Conservation (phyloP, 441 rosid genomes). For the Populus hybrid region DNA sequence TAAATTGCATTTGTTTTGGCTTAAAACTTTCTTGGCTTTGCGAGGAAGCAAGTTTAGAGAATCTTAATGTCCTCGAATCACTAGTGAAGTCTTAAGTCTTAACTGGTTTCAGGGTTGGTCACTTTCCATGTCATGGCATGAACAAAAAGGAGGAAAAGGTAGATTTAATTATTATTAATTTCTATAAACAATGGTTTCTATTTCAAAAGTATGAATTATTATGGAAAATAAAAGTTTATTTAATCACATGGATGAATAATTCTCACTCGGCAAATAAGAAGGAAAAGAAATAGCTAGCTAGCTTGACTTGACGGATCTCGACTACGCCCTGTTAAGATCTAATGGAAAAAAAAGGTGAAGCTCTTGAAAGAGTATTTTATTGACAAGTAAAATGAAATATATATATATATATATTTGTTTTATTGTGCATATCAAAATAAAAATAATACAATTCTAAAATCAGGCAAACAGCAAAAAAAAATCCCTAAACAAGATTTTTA, state of each 20-base stretch:
- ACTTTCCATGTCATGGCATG: conserved; percentile 11
- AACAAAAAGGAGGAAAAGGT: background rate
- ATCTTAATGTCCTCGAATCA: conserved; percentile 24
- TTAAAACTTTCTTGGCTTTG: conserved; percentile 21
- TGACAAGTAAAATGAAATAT: too few relatives aligned
- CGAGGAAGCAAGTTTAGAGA: conserved; percentile 31
- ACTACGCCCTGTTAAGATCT: background rate
- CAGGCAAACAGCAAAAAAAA: too few relatives aligned
- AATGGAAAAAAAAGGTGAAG: too few relatives aligned
- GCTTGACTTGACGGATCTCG: background rate
- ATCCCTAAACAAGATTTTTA: too few relatives aligned
- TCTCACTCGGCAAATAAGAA: background rate
- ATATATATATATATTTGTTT: too few relatives aligned
- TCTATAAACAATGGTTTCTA: background rate
- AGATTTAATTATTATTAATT: background rate
- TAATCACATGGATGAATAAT: conserved; percentile 4
- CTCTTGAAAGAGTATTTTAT: too few relatives aligned
- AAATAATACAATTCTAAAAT: too few relatives aligned
- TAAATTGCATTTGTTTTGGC: background rate
- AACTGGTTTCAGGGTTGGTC: background rate
- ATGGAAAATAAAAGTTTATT: background rate
- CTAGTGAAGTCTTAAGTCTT: background rate
- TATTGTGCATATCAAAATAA: too few relatives aligned
- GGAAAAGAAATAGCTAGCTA: background rate
- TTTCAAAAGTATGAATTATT: background rate